Evolutionary conservation across 305 asterid genomes (phyloP), one percentile per base, ranked within the genome.

Genomic region (Ilex paraguariensis): DNA sequence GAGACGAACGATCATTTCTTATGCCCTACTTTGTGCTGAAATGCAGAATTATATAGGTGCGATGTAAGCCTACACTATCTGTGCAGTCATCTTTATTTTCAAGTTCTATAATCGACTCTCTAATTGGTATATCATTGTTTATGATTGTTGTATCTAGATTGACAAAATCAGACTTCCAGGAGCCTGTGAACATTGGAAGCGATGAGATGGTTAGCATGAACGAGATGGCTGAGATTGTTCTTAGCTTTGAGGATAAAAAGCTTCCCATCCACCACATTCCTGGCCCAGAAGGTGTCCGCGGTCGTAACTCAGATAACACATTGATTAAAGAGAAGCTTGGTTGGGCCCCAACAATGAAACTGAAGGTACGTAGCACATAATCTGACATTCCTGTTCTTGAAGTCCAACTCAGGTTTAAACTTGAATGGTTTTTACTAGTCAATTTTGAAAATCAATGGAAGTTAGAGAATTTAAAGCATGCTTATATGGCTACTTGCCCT

Each of bases 151-250:
- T n/a, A 39, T 56, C 31, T 70, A 87, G 97, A 69, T 75, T 87
- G 79, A 90, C 97, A 6, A 90, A 87, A 61, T 90, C 97, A 0
- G 95, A 90, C 73, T 87, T 90, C 69, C 82, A 92, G 33, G 97
- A 87, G 77, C 97, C 97, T 3, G 97, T 90, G 21, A 90, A 90
- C 56, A 87, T 90, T 31, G 97, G 97, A 54, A 90, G 97, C 44
- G 96, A 90, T 66, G 97, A 90, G 81, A 86, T 85, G 96, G 97
- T 90, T 13, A 90, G 97, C 88, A 90, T 87, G 97, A 90, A 90
- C 36, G 97, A 86, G 82, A 90, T 90, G 97, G 93, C 97, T 36
- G 97, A 85, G 82, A 90, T 90, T 30, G 88, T 90, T 56, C 82
- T 79, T 39, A 76, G 96, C 84, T 85, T 90, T 62, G 97, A 87